Conservation (phyloP, 2,329 filamentous ascomycete species). For the Neofusicoccum sp. region DNA sequence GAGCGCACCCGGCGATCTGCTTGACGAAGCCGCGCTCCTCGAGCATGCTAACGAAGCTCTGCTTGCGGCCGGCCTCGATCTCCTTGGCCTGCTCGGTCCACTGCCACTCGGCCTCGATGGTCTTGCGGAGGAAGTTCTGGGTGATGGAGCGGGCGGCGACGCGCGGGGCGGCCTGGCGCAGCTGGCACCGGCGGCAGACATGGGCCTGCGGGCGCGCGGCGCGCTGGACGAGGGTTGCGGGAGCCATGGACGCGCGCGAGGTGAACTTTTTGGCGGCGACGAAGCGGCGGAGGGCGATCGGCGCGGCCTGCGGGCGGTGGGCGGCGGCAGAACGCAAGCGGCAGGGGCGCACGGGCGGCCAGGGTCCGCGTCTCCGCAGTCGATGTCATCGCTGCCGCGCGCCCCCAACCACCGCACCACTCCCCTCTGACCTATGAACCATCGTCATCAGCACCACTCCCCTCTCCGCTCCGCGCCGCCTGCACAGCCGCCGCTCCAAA, state of each 20-base stretch:
- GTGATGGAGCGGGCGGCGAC: slow-evolving; percentile 25
- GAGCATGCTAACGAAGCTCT: slow-evolving; percentile 63
- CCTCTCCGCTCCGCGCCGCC: neutral
- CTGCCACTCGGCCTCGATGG: slow-evolving; percentile 26
- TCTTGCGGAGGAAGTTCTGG: slow-evolving; percentile 29
- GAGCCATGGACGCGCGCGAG: slow-evolving; percentile 25
- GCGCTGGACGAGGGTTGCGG: slow-evolving; percentile 1
- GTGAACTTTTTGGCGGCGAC: neutral
- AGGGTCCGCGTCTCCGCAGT: neutral
- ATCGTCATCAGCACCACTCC: neutral
- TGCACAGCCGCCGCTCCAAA: neutral
- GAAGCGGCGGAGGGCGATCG: neutral
- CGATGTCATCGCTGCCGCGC: neutral
- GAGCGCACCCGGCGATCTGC: slow-evolving; percentile 69
- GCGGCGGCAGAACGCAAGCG: neutral
- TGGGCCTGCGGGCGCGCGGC: slow-evolving; percentile 30
- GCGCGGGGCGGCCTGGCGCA: slow-evolving; percentile 21
- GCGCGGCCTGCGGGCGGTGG: neutral
- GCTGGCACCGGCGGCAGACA: slow-evolving; percentile 32
- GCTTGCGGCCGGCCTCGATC: slow-evolving; percentile 34
- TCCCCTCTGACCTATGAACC: too few relatives aligned
- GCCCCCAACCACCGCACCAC: neutral
- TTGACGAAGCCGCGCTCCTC: slow-evolving; percentile 75
- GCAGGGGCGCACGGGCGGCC: too few relatives aligned
- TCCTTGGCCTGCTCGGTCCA: slow-evolving; percentile 31